phyloP scores from a whole-genome alignment of 805 yeast genomes.

The Crinitomyces ghanaensis region DNA sequence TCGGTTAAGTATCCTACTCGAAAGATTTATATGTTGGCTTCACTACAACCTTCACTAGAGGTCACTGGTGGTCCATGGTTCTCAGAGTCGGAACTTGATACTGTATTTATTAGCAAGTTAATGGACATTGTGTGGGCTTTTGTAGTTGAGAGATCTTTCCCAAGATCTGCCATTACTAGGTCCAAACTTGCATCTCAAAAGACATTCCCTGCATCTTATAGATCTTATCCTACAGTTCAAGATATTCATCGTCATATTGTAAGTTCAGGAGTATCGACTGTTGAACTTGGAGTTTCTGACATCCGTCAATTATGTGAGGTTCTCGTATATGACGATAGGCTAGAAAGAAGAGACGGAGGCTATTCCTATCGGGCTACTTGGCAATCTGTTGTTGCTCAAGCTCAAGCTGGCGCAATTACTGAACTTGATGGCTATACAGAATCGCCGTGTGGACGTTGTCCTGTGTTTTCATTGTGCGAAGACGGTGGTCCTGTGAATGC shows the following conservation, averaged over 20 bases:
- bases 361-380: slow-evolving; percentile 71
- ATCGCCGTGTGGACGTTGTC: slow-evolving; percentile 24
- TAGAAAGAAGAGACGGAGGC: slow-evolving; percentile 51
- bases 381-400: slow-evolving; percentile 67
- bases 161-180: slow-evolving; percentile 26
- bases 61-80: slow-evolving; percentile 99
- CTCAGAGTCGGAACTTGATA: slow-evolving; percentile 88
- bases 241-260: slow-evolving; percentile 67
- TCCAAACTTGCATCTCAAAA: slow-evolving; percentile 31
- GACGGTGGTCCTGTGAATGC: slow-evolving; percentile 23
- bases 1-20: slow-evolving; percentile 86
- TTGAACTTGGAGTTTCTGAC: slow-evolving; percentile 64
- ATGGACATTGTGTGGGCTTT: slow-evolving; percentile 80
- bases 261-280: slow-evolving; percentile 63
- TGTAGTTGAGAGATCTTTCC: slow-evolving; percentile 65
- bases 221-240: slow-evolving; percentile 57
- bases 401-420: slow-evolving; percentile 26
- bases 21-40: slow-evolving; percentile 90
- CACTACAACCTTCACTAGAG: slow-evolving; percentile 86
- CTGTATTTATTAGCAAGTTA: slow-evolving; percentile 81
- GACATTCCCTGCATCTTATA: slow-evolving; percentile 45
- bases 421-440: slow-evolving; percentile 21
- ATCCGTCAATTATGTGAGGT: slow-evolving; percentile 81
- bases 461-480: slow-evolving; percentile 21
- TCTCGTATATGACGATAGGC: slow-evolving; percentile 70